Base-by-base conservation (phyloP, 305 asterid species). In the Plantago lanceolata region DNA sequence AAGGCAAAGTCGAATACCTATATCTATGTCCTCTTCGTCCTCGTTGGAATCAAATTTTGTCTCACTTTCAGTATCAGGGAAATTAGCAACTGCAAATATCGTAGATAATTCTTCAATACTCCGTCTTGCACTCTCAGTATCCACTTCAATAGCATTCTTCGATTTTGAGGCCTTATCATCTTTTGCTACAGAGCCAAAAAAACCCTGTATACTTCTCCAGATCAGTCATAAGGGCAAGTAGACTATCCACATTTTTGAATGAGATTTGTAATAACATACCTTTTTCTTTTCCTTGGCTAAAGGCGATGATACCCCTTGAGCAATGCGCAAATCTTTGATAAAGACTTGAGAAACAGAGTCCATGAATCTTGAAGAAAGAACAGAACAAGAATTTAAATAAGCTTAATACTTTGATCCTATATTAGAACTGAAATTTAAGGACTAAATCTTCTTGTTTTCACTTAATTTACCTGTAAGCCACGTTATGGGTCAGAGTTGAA, bases 271-370 rank as follows among this genome's bases (percentile, higher is more conserved):
- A 65, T 50, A 3, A 24, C 45, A 40, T 40, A 88, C 96, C 96
- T 81, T 93, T 70, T 84, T 89, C 90, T 89, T 93, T 76, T 93
- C 95, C 73, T 81, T 89, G 13, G 71, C n/a, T 21, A 75, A 18
- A 37, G 82, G 79, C 3, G 83, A 52, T 49, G 77, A 71, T 61
- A 77, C 45, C 60, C 77, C 89, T 75, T 78, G 85, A 66, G 73
- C 71, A 69, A 67, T 75, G 70, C 68, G 73, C 19, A 78, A 49
- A 69, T 87, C 84, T 73, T 68, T 80, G 68, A 73, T 61, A 47
- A 81, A 44, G 75, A 92, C 84, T 74, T 74, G 78, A 47, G 90
- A 78, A 67, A 76, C 80, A 29, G 60, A 65, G 68, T 84, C 91
- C 82, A 92, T 59, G 74, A 65, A 74, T 73, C 96, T 91, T 70